Evolutionary conservation across 257 asterid species (phyloP), one percentile per base, ranked within the genome.

Genomic region (Scutellaria galericulata): DNA sequence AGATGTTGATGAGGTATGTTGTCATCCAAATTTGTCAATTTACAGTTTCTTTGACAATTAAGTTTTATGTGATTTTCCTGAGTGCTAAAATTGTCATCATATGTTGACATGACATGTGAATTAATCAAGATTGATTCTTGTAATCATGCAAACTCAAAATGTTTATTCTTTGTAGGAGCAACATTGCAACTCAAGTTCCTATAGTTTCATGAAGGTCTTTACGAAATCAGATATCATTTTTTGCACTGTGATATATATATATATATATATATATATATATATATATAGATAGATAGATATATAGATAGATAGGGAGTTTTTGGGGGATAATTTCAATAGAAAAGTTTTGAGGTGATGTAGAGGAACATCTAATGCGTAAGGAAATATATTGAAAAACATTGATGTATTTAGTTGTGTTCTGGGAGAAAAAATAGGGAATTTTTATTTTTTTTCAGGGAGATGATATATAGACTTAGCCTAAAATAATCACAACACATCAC

Each of bases 1-100:
- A 95, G 82, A 90, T 95, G 99, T 76, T 95, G 83, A 92, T 92
- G 99, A 90, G 90, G 99, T 90, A 53, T 66, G 85, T 73, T 42
- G 7, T 57, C 14, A 52, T 64, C 67, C 41, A 39, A 14, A 20
- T 46, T n/a, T 54, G 20, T 57, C 47, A 31, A 9, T 57, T 62
- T 72, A 39, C 22, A 7, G 46, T 66, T 24, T 57, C 68, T 35
- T 51, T 53, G 71, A 40, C 56, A 50, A 71, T 64, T 50, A 5
- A 51, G 14, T 35, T 10, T 46, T 13, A 9, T 15, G 9, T 48
- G 12, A 61, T 58, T 53, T 50, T 41, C 42, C 11, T 18, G 57
- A 31, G 27, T 44, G 47, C 53, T 65, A 46, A 22, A 41, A 57
- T 35, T 72, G 9, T 18, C 60, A 51, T 18, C 60, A 51, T 46